Evolutionary conservation across 306 rosid genomes (phyloP).

Genomic region (Sicyos baderoa): DNA sequence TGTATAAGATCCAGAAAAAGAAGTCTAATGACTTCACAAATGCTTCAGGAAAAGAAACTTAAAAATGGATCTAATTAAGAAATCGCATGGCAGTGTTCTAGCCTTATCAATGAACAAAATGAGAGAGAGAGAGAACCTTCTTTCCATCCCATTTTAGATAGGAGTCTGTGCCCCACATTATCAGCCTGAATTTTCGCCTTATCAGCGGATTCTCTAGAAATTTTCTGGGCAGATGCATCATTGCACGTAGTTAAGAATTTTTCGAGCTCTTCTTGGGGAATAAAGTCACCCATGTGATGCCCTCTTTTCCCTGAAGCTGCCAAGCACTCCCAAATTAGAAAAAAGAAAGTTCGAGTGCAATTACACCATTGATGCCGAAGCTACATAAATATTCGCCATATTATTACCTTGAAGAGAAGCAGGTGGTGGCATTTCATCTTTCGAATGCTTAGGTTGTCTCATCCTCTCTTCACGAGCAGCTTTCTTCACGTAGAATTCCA

Average conservation of each 20-base stretch:
- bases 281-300: slow-evolving; percentile 99
- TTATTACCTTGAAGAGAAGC: slow-evolving; percentile 77
- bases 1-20: background rate
- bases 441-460: slow-evolving; percentile 76
- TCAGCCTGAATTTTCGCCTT: slow-evolving; percentile 94
- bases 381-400: background rate
- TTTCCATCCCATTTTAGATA: slow-evolving; percentile 96
- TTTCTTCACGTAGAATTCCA: slow-evolving; percentile 94
- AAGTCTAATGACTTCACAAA: background rate
- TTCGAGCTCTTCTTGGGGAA: slow-evolving; percentile 85
- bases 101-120: no score
- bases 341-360: background rate
- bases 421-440: slow-evolving; percentile 99
- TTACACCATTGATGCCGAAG: background rate
- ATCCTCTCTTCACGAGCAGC: slow-evolving; percentile 86
- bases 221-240: slow-evolving; percentile 71
- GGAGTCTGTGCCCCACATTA: slow-evolving; percentile 85
- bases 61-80: background rate
- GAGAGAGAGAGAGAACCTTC: slow-evolving; percentile 45
- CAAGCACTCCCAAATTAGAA: slow-evolving; percentile 12
- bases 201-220: slow-evolving; percentile 61
- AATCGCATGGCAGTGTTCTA: background rate
- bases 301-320: slow-evolving; percentile 59
- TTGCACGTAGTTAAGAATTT: slow-evolving; percentile 80
- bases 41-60: background rate